Base-by-base conservation (phyloP, 2,329 filamentous ascomycete genomes). In the Verticillium klebahnii region DNA sequence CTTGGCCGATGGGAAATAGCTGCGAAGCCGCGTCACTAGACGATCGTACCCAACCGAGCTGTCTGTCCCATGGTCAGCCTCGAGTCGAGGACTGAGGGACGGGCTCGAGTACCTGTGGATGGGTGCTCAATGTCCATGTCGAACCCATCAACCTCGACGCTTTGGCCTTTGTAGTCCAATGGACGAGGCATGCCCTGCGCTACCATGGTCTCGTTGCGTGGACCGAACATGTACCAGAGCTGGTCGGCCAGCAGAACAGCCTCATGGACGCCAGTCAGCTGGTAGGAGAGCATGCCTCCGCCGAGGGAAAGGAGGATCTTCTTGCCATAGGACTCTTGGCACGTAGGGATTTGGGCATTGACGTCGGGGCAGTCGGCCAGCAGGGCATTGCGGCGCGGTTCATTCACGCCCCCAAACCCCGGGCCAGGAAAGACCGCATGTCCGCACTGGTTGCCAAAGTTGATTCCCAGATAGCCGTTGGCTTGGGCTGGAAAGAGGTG, bases 371-470 rank as follows among this genome's bases (percentile, higher is more conserved):
- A 79, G 57, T 71, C 67, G 5, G 61, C 67, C 52, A 70, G 67
- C 14, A 79, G 69, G 17, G 66, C 59, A 63, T 78, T 69, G n/a
- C 71, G 69, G 1, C 67, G 64, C 0, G 72, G 67, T 7, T 70
- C 66, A 56, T 71, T 69, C 2, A 68, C 66, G 25, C 73, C 71
- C 11, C 70, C 68, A 63, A 71, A 75, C 4, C 74, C 72, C 1
- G 74, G 71, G 6, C 70, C 71, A 1, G 67, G 65, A 57, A 74
- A 75, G 0, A 68, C 67, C 12, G 67, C 62, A 15, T 66, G 66
- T 50, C 71, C 74, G 65, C 78, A 80, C 57, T 75, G 71, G 60
- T 78, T 79, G 5, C 76, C 78, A 61, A 77, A 78, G 65, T 79
- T 76, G 45, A 74, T 70, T 1, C 72, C 75, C 1, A 76, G 75